A percentile compares a stretch with the other conserved stretches of the same genome.
phyloP scores from a whole-genome alignment of 352 stramenopile species.

The Phytophthora pluvialis region DNA sequence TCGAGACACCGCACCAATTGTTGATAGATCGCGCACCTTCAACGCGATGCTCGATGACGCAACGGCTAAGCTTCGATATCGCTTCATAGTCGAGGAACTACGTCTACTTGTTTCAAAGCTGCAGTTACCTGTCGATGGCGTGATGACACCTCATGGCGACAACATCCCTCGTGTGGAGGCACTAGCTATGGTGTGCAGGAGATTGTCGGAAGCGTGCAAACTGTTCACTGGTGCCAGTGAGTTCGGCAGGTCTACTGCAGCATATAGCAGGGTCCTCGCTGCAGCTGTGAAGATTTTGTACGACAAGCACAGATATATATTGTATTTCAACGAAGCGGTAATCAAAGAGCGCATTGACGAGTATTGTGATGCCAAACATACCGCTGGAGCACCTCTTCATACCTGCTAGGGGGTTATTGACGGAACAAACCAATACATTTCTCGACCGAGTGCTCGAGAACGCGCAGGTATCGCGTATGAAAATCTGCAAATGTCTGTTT shows the following conservation, averaged over 20 bases:
- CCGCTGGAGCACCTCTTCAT: background rate
- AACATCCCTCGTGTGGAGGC: background rate
- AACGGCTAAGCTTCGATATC: background rate
- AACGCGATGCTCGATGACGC: background rate
- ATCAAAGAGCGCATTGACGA: background rate
- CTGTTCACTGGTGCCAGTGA: background rate
- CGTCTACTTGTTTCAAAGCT: background rate
- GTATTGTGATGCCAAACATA: background rate
- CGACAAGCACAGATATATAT: background rate
- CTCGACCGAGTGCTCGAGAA: background rate
- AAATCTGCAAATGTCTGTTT: constrained; percentile 2
- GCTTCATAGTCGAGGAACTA: background rate
- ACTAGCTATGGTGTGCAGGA: background rate
- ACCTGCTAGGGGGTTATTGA: constrained; percentile 5
- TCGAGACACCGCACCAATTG: background rate
- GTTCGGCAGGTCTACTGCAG: constrained; percentile 1
- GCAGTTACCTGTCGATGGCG: background rate
- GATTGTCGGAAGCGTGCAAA: background rate
- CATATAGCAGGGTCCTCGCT: background rate
- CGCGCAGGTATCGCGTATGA: background rate
- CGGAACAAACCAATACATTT: background rate
- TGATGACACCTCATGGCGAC: background rate
- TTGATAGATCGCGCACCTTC: background rate
- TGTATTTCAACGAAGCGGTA: background rate
- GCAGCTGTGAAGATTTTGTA: background rate